Evolutionary conservation across 768 basidiomycete species (phyloP), one percentile per base, ranked within the genome.

Genomic region (Galerina sulciceps): DNA sequence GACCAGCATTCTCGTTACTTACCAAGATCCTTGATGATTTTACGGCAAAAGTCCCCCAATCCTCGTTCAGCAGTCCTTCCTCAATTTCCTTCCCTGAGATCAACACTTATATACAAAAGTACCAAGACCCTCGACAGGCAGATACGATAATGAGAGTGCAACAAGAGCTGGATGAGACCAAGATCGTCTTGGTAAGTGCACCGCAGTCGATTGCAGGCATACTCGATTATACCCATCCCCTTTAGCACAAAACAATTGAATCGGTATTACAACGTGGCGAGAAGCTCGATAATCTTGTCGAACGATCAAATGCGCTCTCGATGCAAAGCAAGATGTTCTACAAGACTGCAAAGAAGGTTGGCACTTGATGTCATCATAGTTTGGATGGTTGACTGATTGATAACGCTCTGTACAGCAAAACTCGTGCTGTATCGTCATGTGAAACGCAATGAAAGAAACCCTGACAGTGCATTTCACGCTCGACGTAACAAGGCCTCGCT

Each of bases 71-170:
- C 61, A 87, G 85, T 55, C 87, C 90, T 10, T 70, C 84, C 0
- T 70, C 87, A 6, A 91, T 90, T 71, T 87, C 83, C 48, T 98
- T 90, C 82, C 88, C 87, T 45, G 88, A 86, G 67, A 84, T 90
- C 69, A 79, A 85, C 44, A 81, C 79, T 5, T 98, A 94, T 71
- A 75, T 98, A 42, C 79, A 85, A 71, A 96, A 94, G 75, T 99
- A 97, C 72, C 96, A 99, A 76, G 96, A 99, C 75, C 96, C 96
- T 10, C 84, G 87, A 63, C 94, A 98, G 76, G 96, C 96, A 6
- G 96, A 99, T 77, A 90, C 93, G 17, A 98, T 99, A 70, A 96
- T 99, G 96, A 85, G 89, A 63, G 97, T 99, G 11, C 97, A 99
- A 74, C 91, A 94, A 69, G 97, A 99, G 71, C 76, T 99, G 53